phyloP scores from a whole-genome alignment of 495 filamentous ascomycete genomes.

The Aspergillus affinis region DNA sequence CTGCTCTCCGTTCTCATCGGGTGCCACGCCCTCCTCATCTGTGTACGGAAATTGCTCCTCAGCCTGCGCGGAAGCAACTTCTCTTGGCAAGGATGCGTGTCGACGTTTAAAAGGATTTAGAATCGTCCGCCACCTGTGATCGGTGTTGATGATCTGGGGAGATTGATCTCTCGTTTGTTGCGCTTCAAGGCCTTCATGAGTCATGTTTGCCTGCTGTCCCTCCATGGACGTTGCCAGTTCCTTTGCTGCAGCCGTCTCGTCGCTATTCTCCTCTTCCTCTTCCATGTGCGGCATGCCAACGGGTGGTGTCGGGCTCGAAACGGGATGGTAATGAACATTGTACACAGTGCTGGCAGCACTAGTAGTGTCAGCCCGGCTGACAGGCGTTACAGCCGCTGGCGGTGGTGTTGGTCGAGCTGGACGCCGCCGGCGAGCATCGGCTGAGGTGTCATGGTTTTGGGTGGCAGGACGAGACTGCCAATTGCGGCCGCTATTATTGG shows the following conservation, averaged over 20 bases:
- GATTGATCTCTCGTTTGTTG: slow-evolving; percentile 31
- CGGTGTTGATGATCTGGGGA: slow-evolving; percentile 33
- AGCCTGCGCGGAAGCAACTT: slow-evolving; percentile 52
- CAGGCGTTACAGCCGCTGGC: slow-evolving; percentile 62
- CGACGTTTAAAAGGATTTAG: slow-evolving; percentile 55
- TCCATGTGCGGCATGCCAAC: slow-evolving; percentile 42
- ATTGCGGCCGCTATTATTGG: slow-evolving; percentile 22
- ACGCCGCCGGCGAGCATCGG: slow-evolving; percentile 22
- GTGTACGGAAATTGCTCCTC: slow-evolving; percentile 32
- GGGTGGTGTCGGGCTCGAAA: slow-evolving; percentile 64
- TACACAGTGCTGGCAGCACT: slow-evolving; percentile 83
- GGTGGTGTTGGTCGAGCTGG: slow-evolving; percentile 60
- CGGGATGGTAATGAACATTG: slow-evolving; percentile 77
- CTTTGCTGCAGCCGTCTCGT: slow-evolving; percentile 25
- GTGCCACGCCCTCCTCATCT: slow-evolving; percentile 15
- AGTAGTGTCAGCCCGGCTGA: slow-evolving; percentile 75
- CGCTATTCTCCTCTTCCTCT: slow-evolving; percentile 34
- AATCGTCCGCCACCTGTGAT: slow-evolving; percentile 49
- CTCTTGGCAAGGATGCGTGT: slow-evolving; percentile 52
- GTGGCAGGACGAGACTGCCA: slow-evolving; percentile 18
- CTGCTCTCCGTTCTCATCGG: slow-evolving; percentile 24
- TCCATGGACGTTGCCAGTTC: slow-evolving; percentile 24
- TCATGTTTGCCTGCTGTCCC: slow-evolving; percentile 10
- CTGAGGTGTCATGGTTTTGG: slow-evolving; percentile 17
- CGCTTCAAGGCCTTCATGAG: slow-evolving; percentile 14